A percentile compares a stretch with the other conserved stretches of the same genome.
phyloP scores from a whole-genome alignment of 2,329 filamentous ascomycete genomes.

The Claviceps maximensis region DNA sequence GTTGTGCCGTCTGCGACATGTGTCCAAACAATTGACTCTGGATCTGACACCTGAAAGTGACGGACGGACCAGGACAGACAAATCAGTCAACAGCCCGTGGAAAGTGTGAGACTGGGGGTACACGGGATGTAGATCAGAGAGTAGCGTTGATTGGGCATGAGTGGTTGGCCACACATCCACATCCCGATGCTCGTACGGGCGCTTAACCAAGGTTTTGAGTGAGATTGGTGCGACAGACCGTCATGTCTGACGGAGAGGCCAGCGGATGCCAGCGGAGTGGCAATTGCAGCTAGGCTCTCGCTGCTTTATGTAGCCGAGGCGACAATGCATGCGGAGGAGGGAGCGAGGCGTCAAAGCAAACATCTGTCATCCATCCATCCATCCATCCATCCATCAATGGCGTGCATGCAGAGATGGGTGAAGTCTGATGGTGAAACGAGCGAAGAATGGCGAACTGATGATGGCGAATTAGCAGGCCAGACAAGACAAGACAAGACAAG shows the following conservation, averaged over 20 bases:
- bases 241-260: neutral
- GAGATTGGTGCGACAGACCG: neutral
- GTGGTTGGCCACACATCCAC: neutral
- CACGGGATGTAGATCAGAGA: neutral
- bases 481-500: too few relatives aligned
- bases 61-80: neutral
- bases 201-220: neutral
- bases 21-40: neutral
- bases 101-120: neutral
- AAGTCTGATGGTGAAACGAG: neutral
- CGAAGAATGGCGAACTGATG: neutral
- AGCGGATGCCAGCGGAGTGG: neutral
- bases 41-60: neutral
- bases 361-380: too few relatives aligned
- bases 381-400: neutral
- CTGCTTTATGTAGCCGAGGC: too few relatives aligned
- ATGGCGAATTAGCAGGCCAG: neutral
- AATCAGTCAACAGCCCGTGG: neutral
- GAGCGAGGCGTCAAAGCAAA: neutral
- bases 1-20: too few relatives aligned
- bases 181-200: neutral
- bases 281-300: neutral
- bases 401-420: neutral
- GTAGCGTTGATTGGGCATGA: neutral
- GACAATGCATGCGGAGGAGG: too few relatives aligned